Evolutionary conservation across 306 rosid species (phyloP).

Genomic region (Casuarina glauca): DNA sequence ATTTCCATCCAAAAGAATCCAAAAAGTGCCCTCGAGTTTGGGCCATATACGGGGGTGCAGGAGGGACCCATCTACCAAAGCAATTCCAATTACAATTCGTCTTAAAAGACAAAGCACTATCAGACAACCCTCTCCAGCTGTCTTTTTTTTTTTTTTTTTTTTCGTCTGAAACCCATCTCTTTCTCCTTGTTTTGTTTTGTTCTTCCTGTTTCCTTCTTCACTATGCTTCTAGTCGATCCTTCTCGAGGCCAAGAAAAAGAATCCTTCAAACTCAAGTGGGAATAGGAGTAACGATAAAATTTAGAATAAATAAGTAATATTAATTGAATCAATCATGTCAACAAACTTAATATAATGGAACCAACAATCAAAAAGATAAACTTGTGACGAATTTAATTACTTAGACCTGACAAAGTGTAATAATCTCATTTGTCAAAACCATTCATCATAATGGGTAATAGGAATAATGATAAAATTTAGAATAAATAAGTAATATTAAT

Average conservation of each 20-base stretch:
- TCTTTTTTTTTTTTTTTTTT: conserved; percentile 7
- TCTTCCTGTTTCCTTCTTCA: conserved; percentile 3
- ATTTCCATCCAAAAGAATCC: conserved; percentile 49
- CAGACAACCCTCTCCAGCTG: conserved; percentile 51
- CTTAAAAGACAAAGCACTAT: conserved; percentile 22
- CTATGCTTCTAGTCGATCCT: conserved; percentile 9
- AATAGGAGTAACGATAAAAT: no score
- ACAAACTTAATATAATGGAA: no score
- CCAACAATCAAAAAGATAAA: no score
- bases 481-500: no score
- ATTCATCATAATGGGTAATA: no score
- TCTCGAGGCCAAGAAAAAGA: conserved; percentile 3
- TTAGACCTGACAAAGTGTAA: no score
- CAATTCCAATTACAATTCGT: conserved; percentile 45
- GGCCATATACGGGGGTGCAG: conserved; percentile 24
- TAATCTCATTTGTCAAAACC: no score
- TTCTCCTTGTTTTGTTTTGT: conserved; percentile 17
- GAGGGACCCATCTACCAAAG: conserved; percentile 43
- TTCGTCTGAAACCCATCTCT: conserved; percentile 18
- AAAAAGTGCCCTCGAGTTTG: conserved; percentile 42
- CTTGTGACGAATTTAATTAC: no score
- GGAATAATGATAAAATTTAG: no score
- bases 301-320: no score
- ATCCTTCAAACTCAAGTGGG: not conserved
- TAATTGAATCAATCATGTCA: no score